Percentiles rank a stretch among this genome's conserved stretches.
These are phyloP conservation scores for Bryopsis sp. DNA, from an alignment of 139 green algal species.

Conservation along the genomic window DNA sequence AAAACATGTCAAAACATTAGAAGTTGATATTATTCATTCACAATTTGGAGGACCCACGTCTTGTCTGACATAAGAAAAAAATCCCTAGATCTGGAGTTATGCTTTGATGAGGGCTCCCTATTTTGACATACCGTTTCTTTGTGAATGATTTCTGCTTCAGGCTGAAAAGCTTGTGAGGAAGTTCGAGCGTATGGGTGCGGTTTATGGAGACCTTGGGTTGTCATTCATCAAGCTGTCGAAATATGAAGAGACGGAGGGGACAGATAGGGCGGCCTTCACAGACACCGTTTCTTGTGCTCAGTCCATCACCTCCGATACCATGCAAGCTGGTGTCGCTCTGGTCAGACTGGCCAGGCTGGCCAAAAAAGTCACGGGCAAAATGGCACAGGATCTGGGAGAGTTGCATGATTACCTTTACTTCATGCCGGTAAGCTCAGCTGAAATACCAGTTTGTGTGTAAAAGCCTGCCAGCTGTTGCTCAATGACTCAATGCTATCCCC, in stretches of 20 bases:
- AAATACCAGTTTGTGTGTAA: not conserved
- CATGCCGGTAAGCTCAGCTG: conserved; percentile 42
- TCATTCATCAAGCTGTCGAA: conserved; percentile 52
- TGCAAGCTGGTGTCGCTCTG: conserved; percentile 14
- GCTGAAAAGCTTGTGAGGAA: conserved; percentile 52
- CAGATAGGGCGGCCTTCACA: conserved; percentile 6
- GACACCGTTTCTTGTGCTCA: not conserved
- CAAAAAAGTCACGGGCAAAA: conserved; percentile 27
- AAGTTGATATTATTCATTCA: too few species aligned
- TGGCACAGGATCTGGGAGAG: conserved; percentile 36
- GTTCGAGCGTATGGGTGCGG: conserved; percentile 50
- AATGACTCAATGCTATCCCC: too few species aligned
- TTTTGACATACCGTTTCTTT: conserved; percentile 14
- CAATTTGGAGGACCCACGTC: too few species aligned
- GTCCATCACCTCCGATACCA: conserved; percentile 2
- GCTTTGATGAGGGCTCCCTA: not conserved
- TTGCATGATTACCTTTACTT: conserved; percentile 50
- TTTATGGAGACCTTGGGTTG: conserved; percentile 59
- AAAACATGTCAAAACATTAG: too few species aligned
- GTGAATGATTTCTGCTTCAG: conserved; percentile 19
- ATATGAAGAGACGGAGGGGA: conserved; percentile 51
- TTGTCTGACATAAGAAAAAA: too few species aligned
- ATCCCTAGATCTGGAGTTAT: too few species aligned
- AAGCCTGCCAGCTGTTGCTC: too few species aligned
- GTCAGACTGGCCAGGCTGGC: conserved; percentile 9